Conservation (phyloP, 805 yeast species). For the Wickerhamiella brachini region DNA sequence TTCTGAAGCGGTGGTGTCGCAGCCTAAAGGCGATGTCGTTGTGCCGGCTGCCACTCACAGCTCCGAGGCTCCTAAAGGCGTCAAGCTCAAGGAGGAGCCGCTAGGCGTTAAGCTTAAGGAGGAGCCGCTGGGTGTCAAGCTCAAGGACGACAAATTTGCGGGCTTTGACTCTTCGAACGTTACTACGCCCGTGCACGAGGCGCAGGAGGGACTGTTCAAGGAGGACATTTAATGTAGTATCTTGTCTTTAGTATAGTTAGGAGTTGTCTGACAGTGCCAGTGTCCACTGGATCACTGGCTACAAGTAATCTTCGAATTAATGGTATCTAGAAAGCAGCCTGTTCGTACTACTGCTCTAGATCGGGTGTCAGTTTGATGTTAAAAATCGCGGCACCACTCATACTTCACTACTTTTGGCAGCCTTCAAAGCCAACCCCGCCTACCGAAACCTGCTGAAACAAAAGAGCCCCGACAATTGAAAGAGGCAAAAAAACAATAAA, state of each 20-base stretch:
- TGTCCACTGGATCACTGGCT: no score
- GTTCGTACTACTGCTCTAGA: no score
- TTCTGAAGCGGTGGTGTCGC: neutral
- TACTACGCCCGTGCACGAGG: conserved; percentile 8
- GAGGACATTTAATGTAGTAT: conserved; percentile 15
- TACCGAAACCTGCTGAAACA: no score
- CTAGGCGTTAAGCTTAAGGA: neutral
- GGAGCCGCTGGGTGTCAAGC: neutral
- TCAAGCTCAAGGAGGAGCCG: neutral
- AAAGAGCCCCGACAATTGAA: no score
- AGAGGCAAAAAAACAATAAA: no score
- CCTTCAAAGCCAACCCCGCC: no score
- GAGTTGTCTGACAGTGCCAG: neutral
- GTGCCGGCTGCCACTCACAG: neutral
- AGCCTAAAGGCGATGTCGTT: neutral
- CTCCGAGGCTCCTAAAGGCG: neutral
- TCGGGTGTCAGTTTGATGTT: no score
- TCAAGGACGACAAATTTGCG: conserved; percentile 11
- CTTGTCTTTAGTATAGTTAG: no score
- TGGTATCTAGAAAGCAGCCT: no score
- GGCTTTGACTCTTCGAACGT: conserved; percentile 21
- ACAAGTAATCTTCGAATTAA: no score
- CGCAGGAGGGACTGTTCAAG: conserved; percentile 15
- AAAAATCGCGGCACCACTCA: no score
- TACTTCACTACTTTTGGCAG: no score